Evolutionary conservation across 495 filamentous ascomycete genomes (phyloP).

Genomic region (Daldinia grandis): DNA sequence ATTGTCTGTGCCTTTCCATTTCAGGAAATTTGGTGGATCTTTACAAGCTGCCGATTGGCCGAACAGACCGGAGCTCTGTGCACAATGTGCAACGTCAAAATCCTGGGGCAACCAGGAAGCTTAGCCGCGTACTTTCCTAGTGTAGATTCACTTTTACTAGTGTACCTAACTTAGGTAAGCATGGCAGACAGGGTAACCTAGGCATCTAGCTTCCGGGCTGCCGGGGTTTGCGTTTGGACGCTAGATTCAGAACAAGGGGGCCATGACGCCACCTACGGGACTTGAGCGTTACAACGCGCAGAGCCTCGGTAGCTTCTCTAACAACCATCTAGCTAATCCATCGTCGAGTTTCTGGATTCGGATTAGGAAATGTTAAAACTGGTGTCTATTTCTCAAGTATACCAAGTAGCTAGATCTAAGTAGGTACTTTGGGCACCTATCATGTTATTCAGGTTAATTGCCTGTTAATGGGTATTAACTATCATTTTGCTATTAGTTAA

Average conservation of each 20-base stretch:
- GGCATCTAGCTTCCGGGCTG: slow-evolving; percentile 22
- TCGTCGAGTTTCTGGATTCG: background rate
- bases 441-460: slow-evolving; percentile 1
- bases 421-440: background rate
- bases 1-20: slow-evolving; percentile 21
- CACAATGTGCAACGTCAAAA: background rate
- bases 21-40: slow-evolving; percentile 25
- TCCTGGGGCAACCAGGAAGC: slow-evolving; percentile 13
- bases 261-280: slow-evolving; percentile 23
- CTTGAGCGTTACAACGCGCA: slow-evolving; percentile 5
- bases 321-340: background rate
- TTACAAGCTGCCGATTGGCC: slow-evolving; percentile 27
- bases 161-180: slow-evolving; percentile 3
- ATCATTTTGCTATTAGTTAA: too few relatives aligned
- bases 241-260: slow-evolving; percentile 8
- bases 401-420: background rate
- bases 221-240: slow-evolving; percentile 27
- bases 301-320: slow-evolving; percentile 4
- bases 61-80: background rate
- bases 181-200: background rate
- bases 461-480: too few relatives aligned
- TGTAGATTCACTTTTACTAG: background rate
- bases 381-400: background rate
- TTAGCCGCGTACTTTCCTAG: slow-evolving; percentile 5
- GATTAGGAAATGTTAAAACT: background rate